These are phyloP conservation scores for Hemisphaericaspora nanyangensis DNA, from an alignment of 805 yeast genomes.

Conservation along the genomic window DNA sequence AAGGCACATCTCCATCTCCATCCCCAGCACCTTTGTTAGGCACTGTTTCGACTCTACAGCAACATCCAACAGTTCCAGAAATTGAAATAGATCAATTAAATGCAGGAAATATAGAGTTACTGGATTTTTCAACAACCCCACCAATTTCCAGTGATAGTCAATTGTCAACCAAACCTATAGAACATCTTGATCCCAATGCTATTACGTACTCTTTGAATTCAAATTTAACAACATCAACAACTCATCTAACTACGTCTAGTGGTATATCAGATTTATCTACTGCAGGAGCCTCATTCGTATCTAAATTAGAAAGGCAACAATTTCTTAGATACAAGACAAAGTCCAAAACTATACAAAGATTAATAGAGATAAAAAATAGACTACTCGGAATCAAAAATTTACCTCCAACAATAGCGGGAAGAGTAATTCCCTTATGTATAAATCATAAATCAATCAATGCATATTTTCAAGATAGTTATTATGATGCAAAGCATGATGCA, in stretches of 20 bases:
- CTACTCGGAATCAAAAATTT: constrained; percentile 44
- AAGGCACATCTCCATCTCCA: background rate
- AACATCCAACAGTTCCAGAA: background rate
- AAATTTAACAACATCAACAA: constrained; percentile 19
- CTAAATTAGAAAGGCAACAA: constrained; percentile 12
- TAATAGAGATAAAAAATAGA: constrained; percentile 25
- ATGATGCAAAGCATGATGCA: constrained; percentile 18
- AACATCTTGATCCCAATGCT: background rate
- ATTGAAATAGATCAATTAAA: background rate
- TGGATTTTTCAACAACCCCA: background rate
- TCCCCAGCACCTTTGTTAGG: background rate
- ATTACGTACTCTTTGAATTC: constrained; percentile 1
- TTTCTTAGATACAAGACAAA: constrained; percentile 11
- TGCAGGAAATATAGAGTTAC: constrained; percentile 4
- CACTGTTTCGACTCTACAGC: constrained; percentile 1
- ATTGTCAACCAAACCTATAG: background rate
- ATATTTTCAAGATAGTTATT: constrained; percentile 26
- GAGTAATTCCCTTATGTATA: constrained; percentile 66
- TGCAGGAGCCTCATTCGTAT: constrained; percentile 15
- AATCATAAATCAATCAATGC: constrained; percentile 32
- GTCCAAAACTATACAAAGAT: constrained; percentile 10
- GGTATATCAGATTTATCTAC: constrained; percentile 13
- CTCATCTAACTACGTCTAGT: constrained; percentile 17
- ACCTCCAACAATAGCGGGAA: constrained; percentile 62
- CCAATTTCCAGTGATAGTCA: background rate